phyloP scores from a whole-genome alignment of 83 land plant genomes.

The Thuja plicata region DNA sequence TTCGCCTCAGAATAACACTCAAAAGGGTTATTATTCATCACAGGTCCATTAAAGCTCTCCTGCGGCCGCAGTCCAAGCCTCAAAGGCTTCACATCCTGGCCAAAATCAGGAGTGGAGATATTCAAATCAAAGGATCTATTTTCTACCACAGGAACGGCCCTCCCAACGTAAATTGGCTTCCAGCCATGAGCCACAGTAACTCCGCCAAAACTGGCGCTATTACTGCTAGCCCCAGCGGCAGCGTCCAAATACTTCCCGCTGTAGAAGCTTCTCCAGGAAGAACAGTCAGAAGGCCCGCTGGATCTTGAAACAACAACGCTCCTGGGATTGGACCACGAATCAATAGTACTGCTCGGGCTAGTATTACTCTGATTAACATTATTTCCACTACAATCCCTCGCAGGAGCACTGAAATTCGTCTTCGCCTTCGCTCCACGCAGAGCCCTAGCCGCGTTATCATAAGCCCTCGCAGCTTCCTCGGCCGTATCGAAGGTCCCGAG shows the following conservation, averaged over 20 bases:
- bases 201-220: not conserved
- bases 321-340: constrained; percentile 31
- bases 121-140: not conserved
- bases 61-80: not conserved
- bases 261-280: constrained; percentile 15
- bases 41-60: not conserved
- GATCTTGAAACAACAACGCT: constrained; percentile 10
- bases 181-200: not conserved
- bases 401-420: constrained; percentile 22
- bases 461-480: constrained; percentile 37
- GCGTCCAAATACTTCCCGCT: constrained; percentile 3
- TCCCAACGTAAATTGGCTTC: constrained; percentile 12
- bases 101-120: not conserved
- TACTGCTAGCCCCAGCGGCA: not conserved
- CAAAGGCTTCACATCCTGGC: not conserved
- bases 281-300: constrained; percentile 15
- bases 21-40: not conserved
- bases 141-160: not conserved
- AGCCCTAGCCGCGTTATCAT: constrained; percentile 33
- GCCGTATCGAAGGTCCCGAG: constrained; percentile 43
- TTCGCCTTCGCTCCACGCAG: constrained; percentile 38
- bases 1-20: not conserved
- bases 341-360: constrained; percentile 25
- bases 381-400: constrained; percentile 19
- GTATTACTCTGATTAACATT: constrained; percentile 5